Evolutionary conservation across 805 yeast species (phyloP), one percentile per base, ranked within the genome.

Genomic region (Alloascoidea hylecoeti): DNA sequence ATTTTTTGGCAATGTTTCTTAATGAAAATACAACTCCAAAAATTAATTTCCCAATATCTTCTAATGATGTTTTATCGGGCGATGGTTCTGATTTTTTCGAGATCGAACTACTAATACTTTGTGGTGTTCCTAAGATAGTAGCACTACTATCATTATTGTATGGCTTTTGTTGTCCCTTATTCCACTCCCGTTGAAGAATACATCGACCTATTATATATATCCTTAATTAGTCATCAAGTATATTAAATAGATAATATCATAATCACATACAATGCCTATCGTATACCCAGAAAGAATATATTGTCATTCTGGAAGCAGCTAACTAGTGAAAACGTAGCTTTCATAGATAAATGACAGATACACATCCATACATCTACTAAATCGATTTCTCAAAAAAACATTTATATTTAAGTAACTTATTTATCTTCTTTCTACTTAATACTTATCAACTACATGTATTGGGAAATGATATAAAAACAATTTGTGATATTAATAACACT

Each of bases 211-310:
- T 9, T 23, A n/a, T 23, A 23, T 9, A 23, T 9, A 23, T 23
- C 13, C 30, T n/a, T 9, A 23, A n/a, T 23, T 23, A 23, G 30
- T 6, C 12, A 14, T 15, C 13, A 13, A 13, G 4, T n/a, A 15
- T 6, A 14, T 18, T 16, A 16, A 23, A 32, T 35, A 30, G 5
- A 4, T 17, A 33, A 12, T 17, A 13, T 5, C 13, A 13, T 15
- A 17, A 35, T 17, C 17, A 54, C 70, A 37, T 61, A 58, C 96
- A 83, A 58, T 89, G 96, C 53, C 92, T 70, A 55, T 89, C 96
- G 53, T 80, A 89, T 39, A 89, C 72, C 82, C 86, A 83, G 52
- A 88, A 80, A 6, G 95, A 82, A 60, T 78, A 78, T 35, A 86
- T 75, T 32, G 81, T 71, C 82, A 75, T 74, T 33, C 23, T 42